Evolutionary conservation across 495 filamentous ascomycete species (phyloP), one percentile per base, ranked within the genome.

Genomic region (Trichoderma erinaceum): DNA sequence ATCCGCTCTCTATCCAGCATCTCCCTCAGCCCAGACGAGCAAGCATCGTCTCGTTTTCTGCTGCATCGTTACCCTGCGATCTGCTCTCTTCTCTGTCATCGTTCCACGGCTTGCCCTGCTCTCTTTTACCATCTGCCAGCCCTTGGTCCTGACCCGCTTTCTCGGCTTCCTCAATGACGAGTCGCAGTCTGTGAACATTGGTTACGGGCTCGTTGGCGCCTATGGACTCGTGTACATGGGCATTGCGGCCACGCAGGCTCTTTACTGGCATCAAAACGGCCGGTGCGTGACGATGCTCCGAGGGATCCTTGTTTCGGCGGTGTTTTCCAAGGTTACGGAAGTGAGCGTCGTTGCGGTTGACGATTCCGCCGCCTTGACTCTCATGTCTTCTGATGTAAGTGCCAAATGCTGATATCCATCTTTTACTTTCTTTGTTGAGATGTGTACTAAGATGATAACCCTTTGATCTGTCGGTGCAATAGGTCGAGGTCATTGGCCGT

Each of bases 91-190:
- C 18, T 46, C 68, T 18, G 63, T 66, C 27, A 64, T 69, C 11
- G 48, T 66, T 4, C 68, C 68, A n/a, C 11, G 68, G 44, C 50
- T 69, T 63, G 50, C 41, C 21, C 63, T 74, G 58, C 52, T 69
- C 41, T 72, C 35, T 29, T 86, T 90, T 69, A 85, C 79, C 41
- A 83, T 87, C 64, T 81, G 79, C 63, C 87, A 89, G 70, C 88
- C 88, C 2, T 78, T 89, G 65, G 77, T 90, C 7, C 78, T 88
- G 18, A 77, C 84, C 50, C 73, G 80, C 23, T 79, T 84, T 0
- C 74, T 87, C 8, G 72, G 67, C 27, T 72, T 82, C 58, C 80
- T 82, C 10, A 68, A 77, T 10, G 63, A 71, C 12, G 70, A 69
- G 25, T 78, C 83, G 18, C 79, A 73, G n/a, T 10, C 63, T 4